phyloP scores from a whole-genome alignment of 257 asterid species.

The Solanum okadae region DNA sequence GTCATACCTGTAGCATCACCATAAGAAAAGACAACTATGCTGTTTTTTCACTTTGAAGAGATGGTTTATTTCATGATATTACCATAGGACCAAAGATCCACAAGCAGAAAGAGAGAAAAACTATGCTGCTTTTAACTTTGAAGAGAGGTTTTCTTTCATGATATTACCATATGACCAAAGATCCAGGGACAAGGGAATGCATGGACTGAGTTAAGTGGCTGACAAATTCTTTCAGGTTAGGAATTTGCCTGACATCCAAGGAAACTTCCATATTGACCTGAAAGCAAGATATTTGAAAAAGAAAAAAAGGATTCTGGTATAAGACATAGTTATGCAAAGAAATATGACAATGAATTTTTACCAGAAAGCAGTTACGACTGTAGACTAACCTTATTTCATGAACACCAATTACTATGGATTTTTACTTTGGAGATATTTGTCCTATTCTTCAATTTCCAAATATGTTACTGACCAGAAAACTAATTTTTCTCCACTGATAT shows the following conservation, averaged over 20 bases:
- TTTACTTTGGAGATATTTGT: not conserved
- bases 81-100: slow-evolving; percentile 79
- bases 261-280: slow-evolving; percentile 84
- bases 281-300: slow-evolving; percentile 1
- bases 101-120: slow-evolving; percentile 19
- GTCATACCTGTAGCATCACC: slow-evolving; percentile 69
- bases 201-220: slow-evolving; percentile 65
- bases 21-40: not conserved
- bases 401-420: not conserved
- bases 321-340: not conserved
- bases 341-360: not conserved
- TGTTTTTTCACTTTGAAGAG: not conserved
- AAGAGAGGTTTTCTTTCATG: not conserved
- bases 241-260: slow-evolving; percentile 55
- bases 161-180: slow-evolving; percentile 75
- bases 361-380: not conserved
- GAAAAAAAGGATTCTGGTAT: not conserved
- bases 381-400: not conserved
- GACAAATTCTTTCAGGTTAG: slow-evolving; percentile 68
- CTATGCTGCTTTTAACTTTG: not conserved
- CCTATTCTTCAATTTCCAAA: not conserved
- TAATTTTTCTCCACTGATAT: not conserved
- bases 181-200: slow-evolving; percentile 81
- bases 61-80: slow-evolving; percentile 1
- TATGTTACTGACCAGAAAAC: not conserved